These are phyloP conservation scores for Pelargonium nanum DNA, from an alignment of 345 rosid genomes.

Conservation along the genomic window DNA sequence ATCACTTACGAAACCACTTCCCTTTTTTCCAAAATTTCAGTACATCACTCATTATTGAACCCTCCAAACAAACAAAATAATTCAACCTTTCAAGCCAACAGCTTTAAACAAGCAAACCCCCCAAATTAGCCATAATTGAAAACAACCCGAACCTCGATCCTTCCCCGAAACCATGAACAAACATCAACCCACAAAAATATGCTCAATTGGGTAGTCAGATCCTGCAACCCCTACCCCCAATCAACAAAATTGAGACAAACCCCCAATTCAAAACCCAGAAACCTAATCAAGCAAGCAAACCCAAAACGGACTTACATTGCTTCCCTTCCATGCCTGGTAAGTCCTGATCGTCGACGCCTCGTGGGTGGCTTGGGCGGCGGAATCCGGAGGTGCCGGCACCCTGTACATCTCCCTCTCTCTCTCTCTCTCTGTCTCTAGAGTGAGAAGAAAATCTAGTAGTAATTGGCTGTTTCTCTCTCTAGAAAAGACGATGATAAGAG, in stretches of 20 bases:
- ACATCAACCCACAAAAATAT: neutral
- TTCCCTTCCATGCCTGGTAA: constrained; percentile 74
- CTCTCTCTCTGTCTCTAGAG: neutral
- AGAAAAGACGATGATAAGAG: no score
- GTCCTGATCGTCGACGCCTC: constrained; percentile 36
- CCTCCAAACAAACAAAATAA: neutral
- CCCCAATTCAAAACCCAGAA: neutral
- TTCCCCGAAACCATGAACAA: neutral
- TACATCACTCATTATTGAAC: no score
- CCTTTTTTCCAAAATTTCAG: no score
- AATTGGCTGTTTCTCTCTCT: neutral
- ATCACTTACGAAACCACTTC: no score
- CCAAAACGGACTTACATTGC: constrained; percentile 41
- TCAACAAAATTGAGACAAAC: neutral
- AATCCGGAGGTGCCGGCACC: constrained; percentile 25
- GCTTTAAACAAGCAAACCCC: neutral
- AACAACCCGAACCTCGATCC: neutral
- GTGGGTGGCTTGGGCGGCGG: constrained; percentile 22
- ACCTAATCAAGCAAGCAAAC: neutral
- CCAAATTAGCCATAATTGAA: neutral
- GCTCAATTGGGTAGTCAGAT: neutral
- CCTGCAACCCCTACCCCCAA: neutral
- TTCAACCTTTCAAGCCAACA: no score
- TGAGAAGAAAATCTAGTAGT: neutral
- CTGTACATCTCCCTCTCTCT: constrained; percentile 23